Conservation (phyloP, 305 asterid species). For the Caryopteris hybrid region DNA sequence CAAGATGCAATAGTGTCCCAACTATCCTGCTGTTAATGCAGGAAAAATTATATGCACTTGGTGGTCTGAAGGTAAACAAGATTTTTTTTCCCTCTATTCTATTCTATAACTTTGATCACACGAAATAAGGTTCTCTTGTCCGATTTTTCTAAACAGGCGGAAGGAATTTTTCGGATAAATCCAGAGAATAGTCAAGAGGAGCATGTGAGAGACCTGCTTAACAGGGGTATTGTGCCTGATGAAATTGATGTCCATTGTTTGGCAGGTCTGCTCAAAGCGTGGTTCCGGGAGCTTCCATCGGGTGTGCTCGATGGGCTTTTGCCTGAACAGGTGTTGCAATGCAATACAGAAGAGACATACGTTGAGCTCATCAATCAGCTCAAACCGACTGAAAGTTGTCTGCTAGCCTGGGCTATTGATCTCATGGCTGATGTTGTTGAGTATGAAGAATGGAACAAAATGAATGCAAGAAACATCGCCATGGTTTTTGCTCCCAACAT, state of each 20-base stretch:
- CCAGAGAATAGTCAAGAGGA: slow-evolving; percentile 48
- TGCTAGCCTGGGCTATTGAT: slow-evolving; percentile 50
- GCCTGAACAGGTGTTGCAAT: slow-evolving; percentile 37
- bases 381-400: slow-evolving; percentile 33
- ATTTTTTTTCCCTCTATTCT: not conserved
- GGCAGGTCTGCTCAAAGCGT: slow-evolving; percentile 56
- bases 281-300: slow-evolving; percentile 54
- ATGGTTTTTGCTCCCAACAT: slow-evolving; percentile 58
- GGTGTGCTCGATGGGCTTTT: slow-evolving; percentile 52
- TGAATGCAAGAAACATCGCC: slow-evolving; percentile 55
- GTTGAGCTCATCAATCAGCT: slow-evolving; percentile 34
- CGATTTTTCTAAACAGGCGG: slow-evolving; percentile 26
- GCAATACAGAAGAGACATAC: slow-evolving; percentile 35
- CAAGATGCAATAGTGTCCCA: slow-evolving; percentile 49
- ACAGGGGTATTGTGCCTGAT: slow-evolving; percentile 42
- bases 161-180: slow-evolving; percentile 56
- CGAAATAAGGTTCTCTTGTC: not conserved
- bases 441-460: slow-evolving; percentile 38
- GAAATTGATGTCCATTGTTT: slow-evolving; percentile 50
- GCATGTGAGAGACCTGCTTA: slow-evolving; percentile 39
- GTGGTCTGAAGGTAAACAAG: slow-evolving; percentile 40
- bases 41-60: slow-evolving; percentile 36
- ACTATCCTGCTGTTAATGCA: slow-evolving; percentile 50
- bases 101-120: not conserved
- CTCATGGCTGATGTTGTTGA: slow-evolving; percentile 58